phyloP scores from a whole-genome alignment of 1,284 basidiomycete genomes.

The Cerioporus squamosus region DNA sequence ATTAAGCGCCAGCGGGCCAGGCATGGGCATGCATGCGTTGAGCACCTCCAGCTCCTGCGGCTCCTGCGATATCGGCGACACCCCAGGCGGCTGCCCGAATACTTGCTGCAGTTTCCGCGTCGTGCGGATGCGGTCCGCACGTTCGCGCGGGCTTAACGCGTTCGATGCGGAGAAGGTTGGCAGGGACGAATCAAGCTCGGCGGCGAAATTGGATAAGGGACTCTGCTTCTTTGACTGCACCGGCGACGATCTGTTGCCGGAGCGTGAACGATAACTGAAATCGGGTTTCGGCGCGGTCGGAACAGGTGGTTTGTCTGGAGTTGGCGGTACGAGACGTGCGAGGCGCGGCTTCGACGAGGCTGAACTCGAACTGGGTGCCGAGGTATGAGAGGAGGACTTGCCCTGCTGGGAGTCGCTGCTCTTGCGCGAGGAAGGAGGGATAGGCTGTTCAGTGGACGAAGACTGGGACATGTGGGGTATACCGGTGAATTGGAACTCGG shows the following conservation, averaged over 20 bases:
- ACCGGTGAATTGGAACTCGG: conserved; percentile 17
- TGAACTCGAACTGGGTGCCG: not conserved
- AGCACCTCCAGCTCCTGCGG: conserved; percentile 19
- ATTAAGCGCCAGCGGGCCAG: conserved; percentile 18
- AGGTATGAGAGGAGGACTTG: conserved; percentile 12
- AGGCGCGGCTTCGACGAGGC: conserved; percentile 19
- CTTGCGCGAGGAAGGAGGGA: conserved; percentile 4
- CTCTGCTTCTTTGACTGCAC: conserved; percentile 7
- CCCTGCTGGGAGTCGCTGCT: conserved; percentile 15
- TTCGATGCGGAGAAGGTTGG: conserved; percentile 64
- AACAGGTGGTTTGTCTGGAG: conserved; percentile 45
- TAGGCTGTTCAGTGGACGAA: conserved; percentile 6
- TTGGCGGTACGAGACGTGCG: conserved; percentile 20
- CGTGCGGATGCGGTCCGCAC: conserved; percentile 72
- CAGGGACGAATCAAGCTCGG: conserved; percentile 19
- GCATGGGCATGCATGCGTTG: conserved; percentile 20
- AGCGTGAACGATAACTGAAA: conserved; percentile 31
- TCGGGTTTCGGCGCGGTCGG: conserved; percentile 41
- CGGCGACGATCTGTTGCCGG: conserved; percentile 17
- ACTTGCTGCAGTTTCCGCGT: conserved; percentile 79
- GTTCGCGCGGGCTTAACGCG: conserved; percentile 65
- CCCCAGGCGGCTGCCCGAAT: conserved; percentile 68
- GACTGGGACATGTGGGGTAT: conserved; percentile 5
- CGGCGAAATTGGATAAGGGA: conserved; percentile 7
- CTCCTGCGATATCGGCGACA: conserved; percentile 22